Base-by-base conservation (phyloP, 1,284 basidiomycete genomes). In the Trametes sp. region DNA sequence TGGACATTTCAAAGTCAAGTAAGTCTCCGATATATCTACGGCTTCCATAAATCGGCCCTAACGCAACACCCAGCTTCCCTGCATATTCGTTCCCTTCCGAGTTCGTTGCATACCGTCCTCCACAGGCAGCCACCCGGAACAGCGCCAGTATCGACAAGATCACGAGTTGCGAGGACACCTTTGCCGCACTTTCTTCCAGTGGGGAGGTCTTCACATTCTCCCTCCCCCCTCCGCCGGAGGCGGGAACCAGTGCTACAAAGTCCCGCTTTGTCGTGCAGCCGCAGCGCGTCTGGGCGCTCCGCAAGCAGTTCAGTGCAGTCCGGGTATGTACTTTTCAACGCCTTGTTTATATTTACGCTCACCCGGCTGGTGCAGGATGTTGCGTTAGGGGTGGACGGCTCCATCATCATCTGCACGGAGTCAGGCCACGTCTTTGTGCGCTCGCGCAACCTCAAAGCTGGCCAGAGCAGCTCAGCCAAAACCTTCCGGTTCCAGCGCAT, bases 381-480 rank as follows among this genome's bases (percentile, higher is more conserved):
- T 9, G 96, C 94, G 0, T 83, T 98, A 23, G 95, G 96, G 16
- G 81, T 87, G 0, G 95, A 98, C 68, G 95, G 96, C 2, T 87
- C 92, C 8, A 86, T 98, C 70, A 91, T 98, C 70, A 84, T 98
- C 45, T 98, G 95, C 77, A 98, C 97, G 0, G 89, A 92, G 68
- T 96, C 96, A 1, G 97, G 97, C 0, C 96, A 98, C 70, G 96
- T 98, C 31, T 98, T 94, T 71, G 85, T 96, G 24, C 88, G 94
- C 28, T 84, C 88, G 21, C 85, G 93, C 16, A 84, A 80, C 61
- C 69, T 79, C 31, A 84, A 84, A 72, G 72, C 75, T 14, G 74
- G 73, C 28, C 74, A 76, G 38, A 63, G 73, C 41, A 64, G 71
- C 6, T 62, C 62, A 6, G 79, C 78, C 2, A 93, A 93, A 69